A percentile compares a stretch with the other conserved stretches of the same genome.
Conservation (phyloP, 345 rosid genomes). For the Gossypium ekmanianum region DNA sequence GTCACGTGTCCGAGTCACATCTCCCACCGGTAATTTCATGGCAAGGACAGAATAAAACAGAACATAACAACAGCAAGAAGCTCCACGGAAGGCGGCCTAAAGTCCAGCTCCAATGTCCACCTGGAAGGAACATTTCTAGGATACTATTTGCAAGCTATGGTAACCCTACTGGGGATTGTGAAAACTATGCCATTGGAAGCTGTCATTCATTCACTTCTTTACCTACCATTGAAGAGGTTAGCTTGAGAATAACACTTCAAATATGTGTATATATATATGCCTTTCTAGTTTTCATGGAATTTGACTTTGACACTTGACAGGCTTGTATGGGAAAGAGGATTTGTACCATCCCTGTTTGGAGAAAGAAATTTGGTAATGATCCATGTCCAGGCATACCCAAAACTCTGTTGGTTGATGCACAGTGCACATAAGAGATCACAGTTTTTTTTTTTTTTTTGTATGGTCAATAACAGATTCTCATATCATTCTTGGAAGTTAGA, state of each 20-base stretch:
- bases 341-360: conserved; percentile 45
- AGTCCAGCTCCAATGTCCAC: conserved; percentile 24
- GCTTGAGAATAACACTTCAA: neutral
- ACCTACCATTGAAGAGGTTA: conserved; percentile 42
- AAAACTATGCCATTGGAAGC: conserved; percentile 35
- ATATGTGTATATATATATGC: too few species aligned
- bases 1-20: conserved; percentile 22
- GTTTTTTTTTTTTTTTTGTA: neutral
- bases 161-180: conserved; percentile 22
- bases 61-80: neutral
- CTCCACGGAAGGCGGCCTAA: conserved; percentile 19
- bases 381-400: conserved; percentile 50
- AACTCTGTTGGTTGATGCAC: conserved; percentile 52
- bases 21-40: conserved; percentile 28
- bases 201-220: conserved; percentile 48
- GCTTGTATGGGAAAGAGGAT: conserved; percentile 48
- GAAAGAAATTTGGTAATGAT: conserved; percentile 36
- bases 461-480: too few species aligned
- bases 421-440: conserved; percentile 38
- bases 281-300: neutral
- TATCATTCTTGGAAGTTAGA: too few species aligned
- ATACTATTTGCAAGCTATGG: conserved; percentile 32
- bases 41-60: conserved; percentile 15
- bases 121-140: conserved; percentile 24
- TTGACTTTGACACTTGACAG: conserved; percentile 26